Base-by-base conservation (phyloP, 1,284 basidiomycete species). In the Cutaneotrichosporon sp. region DNA sequence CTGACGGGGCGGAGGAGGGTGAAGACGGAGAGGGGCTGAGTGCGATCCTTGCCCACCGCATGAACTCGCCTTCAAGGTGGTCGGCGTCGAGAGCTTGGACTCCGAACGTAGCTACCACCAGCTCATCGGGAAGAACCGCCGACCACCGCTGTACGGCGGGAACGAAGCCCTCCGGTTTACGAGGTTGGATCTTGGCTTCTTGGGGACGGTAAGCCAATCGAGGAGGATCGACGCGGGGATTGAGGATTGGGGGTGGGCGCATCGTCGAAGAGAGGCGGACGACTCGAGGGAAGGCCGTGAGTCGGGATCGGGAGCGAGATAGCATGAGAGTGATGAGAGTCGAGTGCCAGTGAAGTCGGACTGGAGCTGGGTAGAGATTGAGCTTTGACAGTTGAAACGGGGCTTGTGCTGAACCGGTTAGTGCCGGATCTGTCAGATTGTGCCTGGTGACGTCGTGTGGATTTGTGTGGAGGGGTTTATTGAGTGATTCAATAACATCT, bases 71-170 rank as follows among this genome's bases (percentile, higher is more conserved):
- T 1, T 22, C 36, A 16, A 62, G 40, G 11, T 31, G 11, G 0
- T 11, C 57, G 13, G 31, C 57, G 30, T 18, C 18, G 21, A 13
- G 30, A 2, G 51, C 38, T 38, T 65, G 64, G 16, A 62, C 57
- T 10, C 57, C 64, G 14, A 62, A 62, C 2, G 32, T 42, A 21
- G 31, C 64, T 16, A 62, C 53, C 0, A 55, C 52, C 18, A 62
- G 36, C 30, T 58, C 36, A 5, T 34, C 52, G 5, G 51, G 57
- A n/a, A 56, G 52, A 1, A 56, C 34, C 3, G 58, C 52, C 18
- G 60, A 61, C 57, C 58, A 65, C 1, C 64, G 64, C 57, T 65
- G 64, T 5, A 65, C 60, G 14, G 60, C 60, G 9, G 64, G 60
- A 9, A 52, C 40, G 32, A 34, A 30, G 26, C 34, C 46, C 14